Base-by-base conservation (phyloP, 306 rosid species). In the Cicer judaicum region DNA sequence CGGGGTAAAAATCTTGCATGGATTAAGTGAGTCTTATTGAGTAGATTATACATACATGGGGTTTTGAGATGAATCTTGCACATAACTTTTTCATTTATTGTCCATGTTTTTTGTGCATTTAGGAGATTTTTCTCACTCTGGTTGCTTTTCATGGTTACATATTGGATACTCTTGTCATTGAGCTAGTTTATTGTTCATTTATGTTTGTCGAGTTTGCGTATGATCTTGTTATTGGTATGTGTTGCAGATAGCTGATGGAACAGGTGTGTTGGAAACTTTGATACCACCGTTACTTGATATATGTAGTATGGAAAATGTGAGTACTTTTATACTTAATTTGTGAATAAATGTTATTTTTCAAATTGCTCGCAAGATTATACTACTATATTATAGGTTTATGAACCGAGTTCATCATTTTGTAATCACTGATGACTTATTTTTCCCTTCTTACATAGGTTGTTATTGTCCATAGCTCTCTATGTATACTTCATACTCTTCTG, bases 261-360 rank as follows among this genome's bases (percentile, higher is more conserved):
- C 87, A 84, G 46, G 73, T 43, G 48, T 70, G 57, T 59, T 87
- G 84, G 97, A 93, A 85, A 80, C 78, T 79, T 47, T 89, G 81
- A 69, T 91, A 81, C 77, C 83, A 74, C 94, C 96, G 21, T 84
- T 93, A 74, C 85, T 93, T 82, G 90, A 88, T 71, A 94, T 93
- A 68, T 91, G 94, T 56, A 68, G 59, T 65, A 70, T 87, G 72
- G 84, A 88, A 80, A 93, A 83, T 83, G 98, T 93, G 83, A 87
- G 98, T 84, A 78, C 74, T 65, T 68, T 38, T 56, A 69, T 73
- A 55, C 63, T 62, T 46, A 18, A 14, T 41, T 61, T 81, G 16
- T 48, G 72, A 73, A 34, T 64, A 14, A 19, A 68, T 47, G 79
- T 62, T 73, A 40, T 21, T 36, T 60, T 60, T 70, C 43, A 75